Percentiles rank a stretch among this genome's conserved stretches.
These are phyloP conservation scores for Aspergillus calidoustus DNA, from an alignment of 2,329 filamentous ascomycete genomes.

Conservation along the genomic window DNA sequence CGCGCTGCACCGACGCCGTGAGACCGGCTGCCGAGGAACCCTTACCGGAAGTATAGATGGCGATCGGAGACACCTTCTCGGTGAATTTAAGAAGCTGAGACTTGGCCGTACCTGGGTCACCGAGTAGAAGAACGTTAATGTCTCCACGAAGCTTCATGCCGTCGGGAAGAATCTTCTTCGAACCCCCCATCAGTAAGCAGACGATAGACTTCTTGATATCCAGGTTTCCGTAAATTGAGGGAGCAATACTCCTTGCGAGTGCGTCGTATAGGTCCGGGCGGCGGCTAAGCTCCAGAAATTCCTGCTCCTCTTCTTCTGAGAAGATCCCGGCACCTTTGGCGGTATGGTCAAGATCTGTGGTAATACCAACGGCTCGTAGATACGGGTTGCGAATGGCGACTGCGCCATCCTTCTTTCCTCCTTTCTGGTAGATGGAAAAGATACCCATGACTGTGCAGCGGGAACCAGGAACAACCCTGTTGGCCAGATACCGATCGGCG, in stretches of 20 bases:
- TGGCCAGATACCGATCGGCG: conserved; percentile 94
- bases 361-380: conserved; percentile 87
- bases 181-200: conserved; percentile 89
- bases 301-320: conserved; percentile 94
- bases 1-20: conserved; percentile 93
- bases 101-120: conserved; percentile 97
- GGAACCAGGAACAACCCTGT: conserved; percentile 92
- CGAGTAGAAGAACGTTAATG: conserved; percentile 94
- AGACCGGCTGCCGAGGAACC: conserved; percentile 97
- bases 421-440: conserved; percentile 98
- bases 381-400: conserved; percentile 97
- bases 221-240: conserved; percentile 93
- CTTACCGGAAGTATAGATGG: conserved; percentile 98
- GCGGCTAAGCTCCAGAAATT: conserved; percentile 89
- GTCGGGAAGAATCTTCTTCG: conserved; percentile 96
- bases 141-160: conserved; percentile 98
- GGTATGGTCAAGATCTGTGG: conserved; percentile 86
- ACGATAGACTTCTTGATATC: conserved; percentile 98
- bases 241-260: conserved; percentile 90
- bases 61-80: conserved; percentile 92
- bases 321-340: conserved; percentile 83
- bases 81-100: conserved; percentile 97
- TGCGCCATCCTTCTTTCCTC: conserved; percentile 78
- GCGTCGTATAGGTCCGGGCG: conserved; percentile 89
- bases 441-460: conserved; percentile 95